Conservation (phyloP, 164 flowering plant genomes). For the Paratinospora sagittata region DNA sequence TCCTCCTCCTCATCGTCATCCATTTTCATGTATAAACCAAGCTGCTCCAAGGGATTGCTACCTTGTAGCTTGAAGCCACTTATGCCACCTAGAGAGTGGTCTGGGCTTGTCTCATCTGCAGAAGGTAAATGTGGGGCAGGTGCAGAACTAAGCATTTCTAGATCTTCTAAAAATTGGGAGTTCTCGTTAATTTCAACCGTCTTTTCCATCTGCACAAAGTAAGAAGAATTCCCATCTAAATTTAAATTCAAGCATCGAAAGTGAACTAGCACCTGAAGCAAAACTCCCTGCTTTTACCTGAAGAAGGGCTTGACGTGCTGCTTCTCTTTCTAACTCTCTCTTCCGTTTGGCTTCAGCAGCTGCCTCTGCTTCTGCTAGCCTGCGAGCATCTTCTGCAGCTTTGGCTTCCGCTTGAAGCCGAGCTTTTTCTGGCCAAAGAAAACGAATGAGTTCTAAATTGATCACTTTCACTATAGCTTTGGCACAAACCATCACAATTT, state of each 20-base stretch:
- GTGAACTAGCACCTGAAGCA: background rate
- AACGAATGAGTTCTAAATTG: background rate
- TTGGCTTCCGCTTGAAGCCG: slow-evolving; percentile 86
- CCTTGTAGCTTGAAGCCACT: slow-evolving; percentile 59
- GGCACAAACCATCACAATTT: background rate
- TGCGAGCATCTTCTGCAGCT: slow-evolving; percentile 86
- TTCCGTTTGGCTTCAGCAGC: slow-evolving; percentile 70
- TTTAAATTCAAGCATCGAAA: background rate
- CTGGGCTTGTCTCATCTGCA: slow-evolving; percentile 66
- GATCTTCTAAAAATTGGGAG: slow-evolving; percentile 57
- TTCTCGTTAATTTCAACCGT: slow-evolving; percentile 87
- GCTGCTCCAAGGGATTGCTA: slow-evolving; percentile 76
- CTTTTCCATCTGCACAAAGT: slow-evolving; percentile 70
- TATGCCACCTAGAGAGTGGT: slow-evolving; percentile 45
- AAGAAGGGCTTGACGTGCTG: slow-evolving; percentile 76
- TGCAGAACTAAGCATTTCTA: slow-evolving; percentile 68
- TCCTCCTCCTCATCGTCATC: slow-evolving; percentile 76
- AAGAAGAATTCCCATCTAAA: background rate
- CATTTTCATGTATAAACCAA: slow-evolving; percentile 75
- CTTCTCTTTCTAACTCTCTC: slow-evolving; percentile 84
- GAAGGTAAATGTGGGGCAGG: slow-evolving; percentile 49
- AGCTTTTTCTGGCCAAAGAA: slow-evolving; percentile 56
- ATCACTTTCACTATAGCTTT: background rate
- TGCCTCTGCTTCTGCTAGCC: slow-evolving; percentile 65
- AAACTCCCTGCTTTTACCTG: slow-evolving; percentile 37